Evolutionary conservation across 1,139 yeast genomes (phyloP), one percentile per base, ranked within the genome.

Genomic region (Komagataea norvegica): DNA sequence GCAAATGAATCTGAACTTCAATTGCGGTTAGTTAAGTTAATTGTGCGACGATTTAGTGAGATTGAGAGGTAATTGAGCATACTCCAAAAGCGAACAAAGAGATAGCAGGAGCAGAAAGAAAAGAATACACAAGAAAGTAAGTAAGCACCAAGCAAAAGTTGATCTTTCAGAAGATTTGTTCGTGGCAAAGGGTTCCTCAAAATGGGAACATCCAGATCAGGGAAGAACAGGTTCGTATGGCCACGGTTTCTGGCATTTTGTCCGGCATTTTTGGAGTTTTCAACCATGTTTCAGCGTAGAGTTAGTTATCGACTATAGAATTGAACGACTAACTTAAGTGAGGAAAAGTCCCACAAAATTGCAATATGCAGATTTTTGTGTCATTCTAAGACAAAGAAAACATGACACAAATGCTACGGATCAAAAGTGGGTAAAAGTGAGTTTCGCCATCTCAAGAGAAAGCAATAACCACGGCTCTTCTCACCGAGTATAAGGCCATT

Each of bases 21-120:
- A 10, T n/a, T 8, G 20, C 8, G 8, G 16, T 22, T n/a, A 10
- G n/a, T 22, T 13, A 11, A 5, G 16, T 3, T 15, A n/a, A n/a
- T n/a, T n/a, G n/a, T n/a, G n/a, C n/a, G n/a, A n/a, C n/a, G n/a
- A n/a, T n/a, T n/a, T n/a, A n/a, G n/a, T n/a, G n/a, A n/a, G n/a
- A n/a, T n/a, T n/a, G n/a, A n/a, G n/a, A n/a, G 19, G 11, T n/a
- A 27, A 6, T 8, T 7, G 8, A 11, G 11, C 25, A 14, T 29
- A 29, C 32, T 13, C 32, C 32, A 29, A 10, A 31, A 31, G 2
- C 13, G 23, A 3, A 31, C 16, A 18, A 31, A 31, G 10, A 13
- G 23, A n/a, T 18, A 24, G 10, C 27, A 18, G 17, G 13, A 25
- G 13, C 24, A 31, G 4, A n/a, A 6, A 9, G 28, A 24, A 4